Evolutionary conservation across 108 stramenopile genomes (phyloP), one percentile per base, ranked within the genome.

Genomic region (Thalassiosira profunda): DNA sequence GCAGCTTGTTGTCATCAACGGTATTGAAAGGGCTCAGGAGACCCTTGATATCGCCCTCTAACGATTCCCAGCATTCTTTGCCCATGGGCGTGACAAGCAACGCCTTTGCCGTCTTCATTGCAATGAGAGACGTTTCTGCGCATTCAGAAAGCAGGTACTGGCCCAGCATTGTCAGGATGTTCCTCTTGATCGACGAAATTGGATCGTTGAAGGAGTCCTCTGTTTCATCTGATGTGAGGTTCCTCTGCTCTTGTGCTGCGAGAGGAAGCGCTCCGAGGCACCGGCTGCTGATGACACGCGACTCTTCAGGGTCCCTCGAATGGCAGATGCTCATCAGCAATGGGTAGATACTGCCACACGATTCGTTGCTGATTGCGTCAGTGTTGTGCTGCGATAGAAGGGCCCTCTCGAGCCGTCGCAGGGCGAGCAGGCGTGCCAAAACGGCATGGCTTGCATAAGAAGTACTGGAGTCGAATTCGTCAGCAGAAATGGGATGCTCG

Each of bases 41-140:
- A 20, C 54, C 55, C 38, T 63, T 61, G 21, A 29, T 47, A 25
- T 72, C 44, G n/a, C 63, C 63, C 24, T 70, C 49, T 12, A 85
- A 31, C 23, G 47, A 43, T 28, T 57, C 31, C 68, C 73, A 79
- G 34, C 78, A 76, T 23, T 80, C 67, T 66, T 42, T 67, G 36
- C 79, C 79, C 54, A 47, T 61, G 9, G 55, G 44, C 3, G 72
- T 76, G 12, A 58, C 63, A 5, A 91, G 65, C 8, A 91, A 23
- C 30, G 74, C 74, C 44, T 80, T 72, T 14, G 83, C 58, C 41
- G 86, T 84, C 34, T 84, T 79, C 68, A 72, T 65, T 4, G 89
- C 83, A 47, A 78, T 65, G 24, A 83, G 54, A 46, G 86, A 62
- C 3, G 80, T 67, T 3, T 64, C 71, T 11, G 83, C 55, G 21